Conservation (phyloP, 192 early-diverging fungal species). For the Entomortierella lignicola region DNA sequence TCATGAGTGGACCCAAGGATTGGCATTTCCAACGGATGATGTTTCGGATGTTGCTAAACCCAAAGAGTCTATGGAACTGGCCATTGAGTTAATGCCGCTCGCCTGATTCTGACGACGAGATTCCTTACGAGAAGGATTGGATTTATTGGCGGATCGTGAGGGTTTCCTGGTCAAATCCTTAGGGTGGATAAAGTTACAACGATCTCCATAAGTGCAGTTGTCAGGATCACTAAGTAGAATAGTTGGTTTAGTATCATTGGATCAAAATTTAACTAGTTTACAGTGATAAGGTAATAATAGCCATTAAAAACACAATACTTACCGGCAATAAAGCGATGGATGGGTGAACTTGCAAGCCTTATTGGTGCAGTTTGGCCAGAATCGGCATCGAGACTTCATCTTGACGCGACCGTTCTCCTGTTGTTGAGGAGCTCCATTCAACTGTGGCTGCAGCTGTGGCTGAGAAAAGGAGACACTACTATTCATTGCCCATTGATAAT, state of each 20-base stretch:
- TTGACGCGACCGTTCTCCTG: conserved; percentile 11
- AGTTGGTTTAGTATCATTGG: too few species aligned
- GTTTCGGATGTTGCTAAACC: not conserved
- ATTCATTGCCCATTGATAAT: not conserved
- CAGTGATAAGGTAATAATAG: too few species aligned
- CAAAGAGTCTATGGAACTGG: not conserved
- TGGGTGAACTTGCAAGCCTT: conserved; percentile 66
- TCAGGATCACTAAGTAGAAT: conserved; percentile 44
- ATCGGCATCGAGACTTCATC: conserved; percentile 56
- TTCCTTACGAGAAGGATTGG: not conserved
- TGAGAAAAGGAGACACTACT: not conserved
- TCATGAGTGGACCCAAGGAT: conserved; percentile 2
- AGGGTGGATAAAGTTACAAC: conserved; percentile 49
- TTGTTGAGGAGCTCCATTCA: not conserved
- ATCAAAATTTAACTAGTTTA: too few species aligned
- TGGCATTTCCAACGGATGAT: not conserved
- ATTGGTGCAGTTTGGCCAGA: conserved; percentile 66
- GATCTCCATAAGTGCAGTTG: conserved; percentile 45
- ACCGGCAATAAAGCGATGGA: conserved; percentile 57
- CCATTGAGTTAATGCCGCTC: not conserved
- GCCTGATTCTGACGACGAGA: not conserved
- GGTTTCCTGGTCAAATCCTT: conserved; percentile 34
- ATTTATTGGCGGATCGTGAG: conserved; percentile 1
- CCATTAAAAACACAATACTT: too few species aligned
- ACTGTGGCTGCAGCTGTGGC: not conserved